These are phyloP conservation scores for Pichia sp. DNA, from an alignment of 1,139 yeast species.

Conservation along the genomic window DNA sequence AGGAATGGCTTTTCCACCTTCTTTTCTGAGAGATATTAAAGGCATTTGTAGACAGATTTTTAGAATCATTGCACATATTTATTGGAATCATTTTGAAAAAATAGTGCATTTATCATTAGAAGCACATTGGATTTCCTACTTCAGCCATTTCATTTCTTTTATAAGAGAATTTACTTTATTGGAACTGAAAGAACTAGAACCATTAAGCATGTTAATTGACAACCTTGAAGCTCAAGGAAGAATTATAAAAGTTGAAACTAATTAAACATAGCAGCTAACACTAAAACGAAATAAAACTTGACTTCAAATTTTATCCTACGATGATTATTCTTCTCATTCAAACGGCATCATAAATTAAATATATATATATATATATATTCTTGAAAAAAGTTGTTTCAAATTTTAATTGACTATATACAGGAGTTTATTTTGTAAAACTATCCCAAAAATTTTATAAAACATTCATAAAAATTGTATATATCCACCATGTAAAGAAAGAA, in stretches of 20 bases:
- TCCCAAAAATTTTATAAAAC: slow-evolving; percentile 7
- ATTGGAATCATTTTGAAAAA: slow-evolving; percentile 90
- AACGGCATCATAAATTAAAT: no score
- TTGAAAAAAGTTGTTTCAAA: neutral
- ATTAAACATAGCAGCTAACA: slow-evolving; percentile 2
- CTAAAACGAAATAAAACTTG: no score
- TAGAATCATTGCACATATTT: slow-evolving; percentile 93
- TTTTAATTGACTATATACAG: slow-evolving; percentile 7
- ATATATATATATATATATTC: no score
- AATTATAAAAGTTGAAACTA: slow-evolving; percentile 33
- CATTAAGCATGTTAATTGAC: slow-evolving; percentile 70
- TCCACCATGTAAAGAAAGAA: slow-evolving; percentile 1
- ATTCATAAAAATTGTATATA: neutral
- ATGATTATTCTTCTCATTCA: no score
- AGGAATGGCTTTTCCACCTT: slow-evolving; percentile 91
- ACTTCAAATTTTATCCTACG: no score
- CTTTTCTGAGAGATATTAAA: slow-evolving; percentile 73
- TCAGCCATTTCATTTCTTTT: slow-evolving; percentile 90
- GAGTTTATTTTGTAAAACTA: slow-evolving; percentile 4
- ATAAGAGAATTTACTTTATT: slow-evolving; percentile 77
- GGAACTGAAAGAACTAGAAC: slow-evolving; percentile 74
- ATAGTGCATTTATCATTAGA: slow-evolving; percentile 84
- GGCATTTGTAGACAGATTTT: slow-evolving; percentile 90
- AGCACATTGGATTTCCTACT: slow-evolving; percentile 97
- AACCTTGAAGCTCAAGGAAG: slow-evolving; percentile 83